Conservation (phyloP, 139 green algal species). For the Trebouxia sp. region DNA sequence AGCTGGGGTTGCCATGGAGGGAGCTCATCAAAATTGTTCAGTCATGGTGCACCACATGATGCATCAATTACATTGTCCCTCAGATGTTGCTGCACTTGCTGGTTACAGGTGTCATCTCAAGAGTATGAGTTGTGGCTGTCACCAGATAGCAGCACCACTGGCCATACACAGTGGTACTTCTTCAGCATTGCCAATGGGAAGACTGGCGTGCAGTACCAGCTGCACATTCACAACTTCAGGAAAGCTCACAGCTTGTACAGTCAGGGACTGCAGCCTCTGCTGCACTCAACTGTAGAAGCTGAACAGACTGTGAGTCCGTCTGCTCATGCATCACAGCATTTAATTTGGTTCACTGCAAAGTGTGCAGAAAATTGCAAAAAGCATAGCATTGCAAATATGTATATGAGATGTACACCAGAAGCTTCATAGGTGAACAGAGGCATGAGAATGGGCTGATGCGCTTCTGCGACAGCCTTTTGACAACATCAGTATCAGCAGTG, state of each 20-base stretch:
- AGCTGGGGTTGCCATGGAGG: too few species aligned
- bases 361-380: too few species aligned
- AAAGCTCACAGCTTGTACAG: constrained; percentile 21
- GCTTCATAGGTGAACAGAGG: too few species aligned
- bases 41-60: too few species aligned
- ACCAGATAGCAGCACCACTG: constrained; percentile 25
- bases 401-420: too few species aligned
- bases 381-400: too few species aligned
- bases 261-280: constrained; percentile 16
- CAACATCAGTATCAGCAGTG: too few species aligned
- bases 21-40: too few species aligned
- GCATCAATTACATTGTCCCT: neutral
- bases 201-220: neutral
- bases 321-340: neutral
- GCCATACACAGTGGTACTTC: constrained; percentile 25
- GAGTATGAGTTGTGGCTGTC: constrained; percentile 29
- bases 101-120: neutral
- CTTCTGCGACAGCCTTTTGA: too few species aligned
- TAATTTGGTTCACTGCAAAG: too few species aligned
- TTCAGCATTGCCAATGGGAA: constrained; percentile 22
- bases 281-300: constrained; percentile 25
- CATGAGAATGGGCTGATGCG: too few species aligned
- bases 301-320: neutral
- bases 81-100: neutral
- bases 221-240: constrained; percentile 24